phyloP scores from a whole-genome alignment of 805 yeast genomes.

The Ogataea sp. region DNA sequence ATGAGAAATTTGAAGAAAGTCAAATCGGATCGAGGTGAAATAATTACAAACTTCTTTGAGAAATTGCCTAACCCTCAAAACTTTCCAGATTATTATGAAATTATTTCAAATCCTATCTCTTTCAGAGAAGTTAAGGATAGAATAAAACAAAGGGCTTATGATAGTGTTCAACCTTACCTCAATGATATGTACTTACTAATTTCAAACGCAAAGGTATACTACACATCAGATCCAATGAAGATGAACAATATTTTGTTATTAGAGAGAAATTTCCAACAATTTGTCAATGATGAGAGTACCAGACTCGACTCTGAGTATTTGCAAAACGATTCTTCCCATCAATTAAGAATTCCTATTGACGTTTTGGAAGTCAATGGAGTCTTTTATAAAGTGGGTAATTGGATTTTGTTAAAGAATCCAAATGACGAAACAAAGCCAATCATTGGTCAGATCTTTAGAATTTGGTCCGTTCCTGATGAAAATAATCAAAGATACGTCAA shows the following conservation, averaged over 20 bases:
- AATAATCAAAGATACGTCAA: constrained; percentile 80
- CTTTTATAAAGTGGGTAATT: constrained; percentile 81
- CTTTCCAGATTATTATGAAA: constrained; percentile 45
- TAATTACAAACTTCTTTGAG: constrained; percentile 61
- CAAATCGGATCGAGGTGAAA: constrained; percentile 38
- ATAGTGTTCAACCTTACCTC: constrained; percentile 66
- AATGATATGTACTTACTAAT: constrained; percentile 71
- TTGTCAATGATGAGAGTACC: constrained; percentile 60
- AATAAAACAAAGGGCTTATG: constrained; percentile 79
- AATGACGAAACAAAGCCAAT: constrained; percentile 88
- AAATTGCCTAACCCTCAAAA: constrained; percentile 64
- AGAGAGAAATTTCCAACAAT: constrained; percentile 50
- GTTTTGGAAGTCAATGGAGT: constrained; percentile 63
- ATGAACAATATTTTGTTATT: constrained; percentile 54
- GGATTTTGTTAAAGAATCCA: constrained; percentile 84
- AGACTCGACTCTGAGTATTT: constrained; percentile 77
- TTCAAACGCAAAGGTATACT: constrained; percentile 61
- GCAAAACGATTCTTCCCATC: constrained; percentile 42
- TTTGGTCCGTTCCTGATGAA: constrained; percentile 76
- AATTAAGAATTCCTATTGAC: constrained; percentile 71
- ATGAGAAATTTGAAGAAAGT: constrained; percentile 75
- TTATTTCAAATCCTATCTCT: constrained; percentile 52
- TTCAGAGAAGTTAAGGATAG: constrained; percentile 71
- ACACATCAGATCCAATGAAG: constrained; percentile 48
- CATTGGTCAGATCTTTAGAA: constrained; percentile 85